Base-by-base conservation (phyloP, 805 yeast genomes). In the Candida taoyuanica region DNA sequence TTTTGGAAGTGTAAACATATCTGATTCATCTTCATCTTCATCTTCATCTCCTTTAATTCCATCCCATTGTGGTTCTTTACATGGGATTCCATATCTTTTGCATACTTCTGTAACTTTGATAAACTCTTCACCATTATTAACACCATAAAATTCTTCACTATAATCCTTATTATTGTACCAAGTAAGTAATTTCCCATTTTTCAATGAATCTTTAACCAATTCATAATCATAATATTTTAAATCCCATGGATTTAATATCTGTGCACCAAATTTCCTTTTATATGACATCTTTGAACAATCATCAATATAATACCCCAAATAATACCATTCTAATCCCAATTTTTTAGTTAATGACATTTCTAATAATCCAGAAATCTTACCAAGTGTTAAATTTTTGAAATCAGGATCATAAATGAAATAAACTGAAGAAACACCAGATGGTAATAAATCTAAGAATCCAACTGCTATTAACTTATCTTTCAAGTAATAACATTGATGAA, bases 361-460 rank as follows among this genome's bases (percentile, higher is more conserved):
- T 28, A 84, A 61, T 19, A 87, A 52, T 0, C 85, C 91, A 43
- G 88, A 78, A 2, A 88, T 56, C 18, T 85, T 85, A 0, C 97
- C 97, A 21, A 88, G 58, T 0, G 85, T 81, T 48, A 79, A 62
- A 36, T 74, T 68, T 5, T 80, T 78, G 53, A 69, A 81, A 37
- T 78, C 89, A 0, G 94, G 93, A 54, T 87, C 89, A 85, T 93
- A 86, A 11, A 88, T 76, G 55, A 89, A 84, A 56, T 89, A 88
- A 1, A 89, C 89, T 0, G 95, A 79, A 0, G 96, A 86, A 0
- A 89, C 58, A 0, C 85, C 82, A 18, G 74, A 59, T 0, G 95
- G 95, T 24, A 89, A 58, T 16, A 88, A 63, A 58, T 88, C 97
- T 21, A 83, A 53, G 1, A 88, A 85, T 0, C 85, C 85, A 25